Base-by-base conservation (phyloP, 305 asterid species). In the Andrographis paniculata region DNA sequence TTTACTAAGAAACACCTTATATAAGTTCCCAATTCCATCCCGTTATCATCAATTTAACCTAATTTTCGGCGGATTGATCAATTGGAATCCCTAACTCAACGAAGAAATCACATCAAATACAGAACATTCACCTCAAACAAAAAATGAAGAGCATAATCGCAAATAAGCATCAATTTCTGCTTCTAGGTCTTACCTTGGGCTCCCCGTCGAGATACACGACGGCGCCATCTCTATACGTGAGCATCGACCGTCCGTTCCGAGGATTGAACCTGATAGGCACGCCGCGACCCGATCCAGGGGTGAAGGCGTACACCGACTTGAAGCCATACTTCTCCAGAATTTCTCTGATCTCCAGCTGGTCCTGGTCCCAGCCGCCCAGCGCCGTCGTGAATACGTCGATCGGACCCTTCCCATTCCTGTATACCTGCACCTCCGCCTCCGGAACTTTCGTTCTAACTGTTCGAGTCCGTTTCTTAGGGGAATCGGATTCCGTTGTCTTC, bases 301-400 rank as follows among this genome's bases (percentile, higher is more conserved):
- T 66, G 71, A 77, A 82, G 0, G 98, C 98, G 42, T 77, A 76
- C 13, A 78, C 61, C 50, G 85, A 60, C 50, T 86, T 85, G 69
- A 89, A 71, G 1, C 87, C 86, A 56, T 74, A 82, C 49, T 69
- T 80, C 15, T 82, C 84, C 16, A 85, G 86, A 56, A 89, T 80
- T 9, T 82, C 92, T 4, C 94, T 68, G 45, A 89, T 82, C 67
- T 89, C 96, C 43, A 89, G 71, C 83, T 89, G 96, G 61, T 86
- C 86, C 67, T 82, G 96, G 12, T 82, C 96, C 88, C 86, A 89
- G 4, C 98, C 96, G 20, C 77, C 74, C 41, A 89, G 78, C 28
- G 61, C 21, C n/a, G 52, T 45, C 52, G 69, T 82, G 70, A 78
- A 56, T 42, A 85, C 80, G 17, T 66, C 95, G 70, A 86, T 78